Evolutionary conservation across 805 yeast species (phyloP).

Genomic region (Nakazawaea laoshanensis): DNA sequence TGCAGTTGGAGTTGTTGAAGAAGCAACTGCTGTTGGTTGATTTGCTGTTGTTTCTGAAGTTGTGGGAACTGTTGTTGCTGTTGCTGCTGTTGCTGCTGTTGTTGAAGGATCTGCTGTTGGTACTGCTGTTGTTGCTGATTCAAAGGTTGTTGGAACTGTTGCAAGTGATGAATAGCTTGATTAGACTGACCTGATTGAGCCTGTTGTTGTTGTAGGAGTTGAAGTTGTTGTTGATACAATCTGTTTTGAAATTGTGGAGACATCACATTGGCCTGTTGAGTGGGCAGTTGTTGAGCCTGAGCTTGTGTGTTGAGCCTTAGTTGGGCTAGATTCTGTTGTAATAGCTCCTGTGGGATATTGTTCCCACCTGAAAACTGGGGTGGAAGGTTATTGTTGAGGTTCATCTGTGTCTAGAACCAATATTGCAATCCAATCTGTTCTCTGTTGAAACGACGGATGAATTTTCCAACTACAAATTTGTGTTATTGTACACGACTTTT

Average conservation of each 20-base stretch:
- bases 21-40: constrained; percentile 14
- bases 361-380: constrained; percentile 11
- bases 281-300: constrained; percentile 10
- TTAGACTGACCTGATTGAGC: constrained; percentile 8
- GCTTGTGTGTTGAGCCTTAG: constrained; percentile 10
- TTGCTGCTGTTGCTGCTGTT: constrained; percentile 13
- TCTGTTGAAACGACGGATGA: too few species aligned
- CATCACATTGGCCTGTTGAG: constrained; percentile 22
- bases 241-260: constrained; percentile 25
- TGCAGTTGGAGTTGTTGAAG: constrained; percentile 14
- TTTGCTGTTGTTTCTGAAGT: constrained; percentile 12
- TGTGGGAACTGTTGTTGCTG: constrained; percentile 14
- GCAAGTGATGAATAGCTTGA: constrained; percentile 9
- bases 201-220: constrained; percentile 13
- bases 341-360: constrained; percentile 9
- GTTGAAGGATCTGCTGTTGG: constrained; percentile 10
- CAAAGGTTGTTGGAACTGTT: constrained; percentile 10
- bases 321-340: constrained; percentile 12
- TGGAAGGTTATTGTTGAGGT: constrained; percentile 10
- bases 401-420: too few species aligned
- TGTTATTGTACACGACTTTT: too few species aligned
- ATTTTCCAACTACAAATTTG: too few species aligned
- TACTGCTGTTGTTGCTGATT: constrained; percentile 13
- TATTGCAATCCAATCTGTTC: too few species aligned
- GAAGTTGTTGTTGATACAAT: constrained; percentile 19